Base-by-base conservation (phyloP, 2,329 filamentous ascomycete species). In the Dactylonectria estremocensis region DNA sequence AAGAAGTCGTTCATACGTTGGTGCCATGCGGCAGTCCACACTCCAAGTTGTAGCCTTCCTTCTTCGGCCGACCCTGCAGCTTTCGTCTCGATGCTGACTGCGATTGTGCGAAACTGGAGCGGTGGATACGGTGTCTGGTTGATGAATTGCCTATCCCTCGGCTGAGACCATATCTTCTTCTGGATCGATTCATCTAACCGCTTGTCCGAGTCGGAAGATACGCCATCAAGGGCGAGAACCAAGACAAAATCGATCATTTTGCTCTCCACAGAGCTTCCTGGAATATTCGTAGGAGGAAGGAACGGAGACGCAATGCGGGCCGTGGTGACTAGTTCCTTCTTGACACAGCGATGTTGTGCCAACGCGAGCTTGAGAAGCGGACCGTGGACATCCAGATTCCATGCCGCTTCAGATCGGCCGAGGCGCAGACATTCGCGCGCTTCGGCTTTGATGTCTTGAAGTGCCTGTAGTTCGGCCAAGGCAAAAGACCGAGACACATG, bases 11-110 rank as follows among this genome's bases (percentile, higher is more conserved):
- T 33, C 1, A 67, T 61, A 6, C 64, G 46, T 37, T 43, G 57
- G 40, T 59, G 28, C 54, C 54, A 56, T 22, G 59, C 54, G 37
- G 37, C 40, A 28, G 54, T 57, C 54, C 54, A 57, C 2, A 46
- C 54, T 16, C 31, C 16, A n/a, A 57, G 54, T 24, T 46, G 37
- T 18, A 46, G 22, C 40, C 16, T 28, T 9, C 54, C 37, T 8
- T 46, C 22, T 31, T 48, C 37, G 14, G n/a, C n/a, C 2, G 22
- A 48, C 14, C 16, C 54, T n/a, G 37, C 9, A 3, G 22, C 33
- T 24, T 33, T 57, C 3, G 54, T 57, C 54, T 57, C 54, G 16
- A 57, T 57, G 24, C 13, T 46, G 24, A 37, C 16, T 33, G 54
- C 37, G 33, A 57, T 31, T 13, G 37, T 22, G 13, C 22, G 22